These are phyloP conservation scores for Jimgerdemannia lactiflua DNA, from an alignment of 192 early-diverging fungal genomes.

Conservation along the genomic window DNA sequence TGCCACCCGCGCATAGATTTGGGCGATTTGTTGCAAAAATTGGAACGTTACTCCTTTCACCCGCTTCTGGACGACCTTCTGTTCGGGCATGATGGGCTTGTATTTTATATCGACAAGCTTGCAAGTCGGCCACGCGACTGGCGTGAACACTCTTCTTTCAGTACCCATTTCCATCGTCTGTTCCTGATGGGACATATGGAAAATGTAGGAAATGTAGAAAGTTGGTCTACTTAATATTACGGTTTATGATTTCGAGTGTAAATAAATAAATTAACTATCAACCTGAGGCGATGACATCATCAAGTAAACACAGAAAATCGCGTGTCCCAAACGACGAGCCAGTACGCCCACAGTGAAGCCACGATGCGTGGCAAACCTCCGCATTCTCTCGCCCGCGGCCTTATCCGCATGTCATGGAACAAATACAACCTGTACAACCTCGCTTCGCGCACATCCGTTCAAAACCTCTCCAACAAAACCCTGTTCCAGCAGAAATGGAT, in stretches of 20 bases:
- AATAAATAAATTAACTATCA: too few relatives aligned
- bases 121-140: neutral
- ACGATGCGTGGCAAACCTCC: conserved; percentile 25
- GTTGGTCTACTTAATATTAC: too few relatives aligned
- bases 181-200: neutral
- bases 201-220: neutral
- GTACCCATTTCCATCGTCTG: neutral
- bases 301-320: too few relatives aligned
- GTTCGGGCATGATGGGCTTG: neutral
- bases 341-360: neutral
- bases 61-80: neutral
- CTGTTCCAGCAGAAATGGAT: conserved; percentile 95
- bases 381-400: conserved; percentile 47
- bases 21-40: neutral
- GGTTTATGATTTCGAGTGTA: too few relatives aligned
- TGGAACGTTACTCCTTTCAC: neutral
- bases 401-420: conserved; percentile 96
- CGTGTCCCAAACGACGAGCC: too few relatives aligned
- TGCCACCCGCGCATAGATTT: neutral
- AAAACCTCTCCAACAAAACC: conserved; percentile 56
- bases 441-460: conserved; percentile 48
- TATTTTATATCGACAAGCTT: neutral
- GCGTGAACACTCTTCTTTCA: neutral
- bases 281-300: too few relatives aligned
- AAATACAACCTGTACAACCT: conserved; percentile 89